Evolutionary conservation across 371 early-diverging fungal genomes (phyloP).

Genomic region (Nematocida sp.): DNA sequence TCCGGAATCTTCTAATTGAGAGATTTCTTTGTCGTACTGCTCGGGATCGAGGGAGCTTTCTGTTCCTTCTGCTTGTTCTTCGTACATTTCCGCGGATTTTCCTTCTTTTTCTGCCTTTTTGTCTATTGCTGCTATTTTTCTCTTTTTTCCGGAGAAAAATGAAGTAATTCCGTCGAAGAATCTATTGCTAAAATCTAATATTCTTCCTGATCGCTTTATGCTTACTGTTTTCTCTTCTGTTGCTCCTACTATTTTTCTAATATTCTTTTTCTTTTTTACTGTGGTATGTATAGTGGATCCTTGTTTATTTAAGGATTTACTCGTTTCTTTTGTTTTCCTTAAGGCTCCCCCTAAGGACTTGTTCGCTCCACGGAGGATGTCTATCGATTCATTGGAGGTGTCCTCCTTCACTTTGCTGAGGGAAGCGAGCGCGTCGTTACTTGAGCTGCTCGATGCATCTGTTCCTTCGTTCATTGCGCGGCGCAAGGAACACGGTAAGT

Average conservation of each 20-base stretch:
- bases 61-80: not conserved
- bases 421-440: slow-evolving; percentile 11
- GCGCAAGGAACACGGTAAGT: no score
- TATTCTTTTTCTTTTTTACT: slow-evolving; percentile 26
- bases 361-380: slow-evolving; percentile 35
- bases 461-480: no score
- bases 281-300: not conserved
- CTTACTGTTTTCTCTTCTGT: not conserved
- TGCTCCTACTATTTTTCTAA: slow-evolving; percentile 10
- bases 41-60: not conserved
- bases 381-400: slow-evolving; percentile 1
- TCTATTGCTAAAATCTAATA: slow-evolving; percentile 15
- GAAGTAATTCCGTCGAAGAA: slow-evolving; percentile 16
- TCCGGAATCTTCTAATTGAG: slow-evolving; percentile 22
- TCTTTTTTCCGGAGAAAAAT: slow-evolving; percentile 7
- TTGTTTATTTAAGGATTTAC: slow-evolving; percentile 29
- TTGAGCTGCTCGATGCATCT: slow-evolving; percentile 21
- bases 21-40: not conserved
- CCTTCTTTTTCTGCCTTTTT: slow-evolving; percentile 1
- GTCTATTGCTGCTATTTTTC: not conserved
- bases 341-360: slow-evolving; percentile 20
- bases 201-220: slow-evolving; percentile 11
- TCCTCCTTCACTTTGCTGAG: not conserved
- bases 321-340: slow-evolving; percentile 39
- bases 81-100: slow-evolving; percentile 5